Evolutionary conservation across 768 basidiomycete species (phyloP), one percentile per base, ranked within the genome.

Genomic region (Strobilomyces dryophilus): DNA sequence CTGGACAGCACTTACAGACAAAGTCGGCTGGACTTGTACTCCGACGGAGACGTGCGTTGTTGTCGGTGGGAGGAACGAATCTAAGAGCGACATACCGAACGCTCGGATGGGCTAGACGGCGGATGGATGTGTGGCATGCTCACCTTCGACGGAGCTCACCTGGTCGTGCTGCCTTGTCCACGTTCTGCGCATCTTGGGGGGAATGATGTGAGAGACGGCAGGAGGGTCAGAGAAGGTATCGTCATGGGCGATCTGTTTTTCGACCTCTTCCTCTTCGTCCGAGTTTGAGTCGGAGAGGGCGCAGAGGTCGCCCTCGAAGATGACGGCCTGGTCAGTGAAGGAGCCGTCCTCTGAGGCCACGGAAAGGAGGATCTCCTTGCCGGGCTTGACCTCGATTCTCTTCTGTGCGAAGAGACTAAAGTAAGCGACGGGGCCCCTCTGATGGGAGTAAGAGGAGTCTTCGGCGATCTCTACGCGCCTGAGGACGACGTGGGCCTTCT

Each of bases 331-430:
- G 53, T 84, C 83, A 52, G 79, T 76, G 68, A 80, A 79, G 12
- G 70, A 62, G 37, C 79, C 79, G 57, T 83, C 77, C 27, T 72
- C 76, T 26, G 76, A 73, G 37, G 75, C 76, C 32, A 87, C 72
- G 7, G 83, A 76, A 49, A 88, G 74, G 44, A 86, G 73, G 47
- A 88, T 79, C 69, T 84, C 83, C 68, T 85, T 85, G 52, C 85
- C 85, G 12, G 84, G 81, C 63, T 79, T 85, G 60, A 85, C 78
- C 63, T 82, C 82, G 64, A 88, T 82, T 55, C 81, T 72, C 72
- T 88, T 88, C 60, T 79, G 77, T 4, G 86, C 83, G 64, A 85
- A 83, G 12, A 88, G 71, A 62, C 76, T 80, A 63, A 85, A 88
- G 65, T 78, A 79, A 36, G 79, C 75, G 51, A 78, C 63, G 27